These are phyloP conservation scores for Phytophthora hybrid DNA, from an alignment of 352 stramenopile genomes.

Conservation along the genomic window DNA sequence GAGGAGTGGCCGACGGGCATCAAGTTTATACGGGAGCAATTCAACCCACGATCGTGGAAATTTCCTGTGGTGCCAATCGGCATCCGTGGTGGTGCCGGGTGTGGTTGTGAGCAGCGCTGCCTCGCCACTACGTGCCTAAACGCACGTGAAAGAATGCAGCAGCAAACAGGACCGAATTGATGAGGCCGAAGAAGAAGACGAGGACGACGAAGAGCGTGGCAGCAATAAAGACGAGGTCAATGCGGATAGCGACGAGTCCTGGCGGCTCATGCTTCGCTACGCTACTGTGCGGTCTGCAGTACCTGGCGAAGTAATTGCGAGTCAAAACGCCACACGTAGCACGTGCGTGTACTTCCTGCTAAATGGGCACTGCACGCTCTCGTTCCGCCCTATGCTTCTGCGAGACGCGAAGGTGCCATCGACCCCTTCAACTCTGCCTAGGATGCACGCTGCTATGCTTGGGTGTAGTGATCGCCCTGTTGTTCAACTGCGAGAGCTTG, in stretches of 20 bases:
- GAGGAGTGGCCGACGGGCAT: not conserved
- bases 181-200: not conserved
- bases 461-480: not conserved
- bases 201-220: slow-evolving; percentile 1
- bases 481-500: slow-evolving; percentile 44
- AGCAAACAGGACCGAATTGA: not conserved
- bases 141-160: not conserved
- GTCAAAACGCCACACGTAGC: slow-evolving; percentile 14
- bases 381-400: slow-evolving; percentile 26
- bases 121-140: not conserved
- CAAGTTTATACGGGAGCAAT: not conserved
- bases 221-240: slow-evolving; percentile 7
- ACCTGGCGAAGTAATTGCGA: slow-evolving; percentile 21
- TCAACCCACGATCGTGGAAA: not conserved
- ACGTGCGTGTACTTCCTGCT: slow-evolving; percentile 35
- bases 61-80: not conserved
- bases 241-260: slow-evolving; percentile 15
- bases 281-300: slow-evolving; percentile 24
- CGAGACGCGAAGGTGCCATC: slow-evolving; percentile 6
- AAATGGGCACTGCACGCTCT: slow-evolving; percentile 35
- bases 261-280: slow-evolving; percentile 27
- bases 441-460: not conserved
- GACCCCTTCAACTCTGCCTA: slow-evolving; percentile 11
- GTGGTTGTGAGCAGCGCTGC: not conserved
- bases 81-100: not conserved